Evolutionary conservation across 2,329 filamentous ascomycete species (phyloP).

Genomic region (Cladobotryum protrusum): DNA sequence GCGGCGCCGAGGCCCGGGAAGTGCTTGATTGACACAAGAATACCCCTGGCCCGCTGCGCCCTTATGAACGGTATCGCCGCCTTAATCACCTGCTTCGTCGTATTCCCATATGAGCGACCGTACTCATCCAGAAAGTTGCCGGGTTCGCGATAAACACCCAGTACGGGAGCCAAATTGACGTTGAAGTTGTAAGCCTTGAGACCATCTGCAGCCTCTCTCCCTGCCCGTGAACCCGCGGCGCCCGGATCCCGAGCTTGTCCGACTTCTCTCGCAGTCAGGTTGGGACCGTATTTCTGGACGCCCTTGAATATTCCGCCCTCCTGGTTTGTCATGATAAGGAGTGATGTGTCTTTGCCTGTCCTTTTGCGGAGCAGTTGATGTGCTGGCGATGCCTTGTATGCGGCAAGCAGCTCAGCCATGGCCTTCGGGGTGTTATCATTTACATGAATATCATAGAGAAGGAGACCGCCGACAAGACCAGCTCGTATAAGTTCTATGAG

Average conservation of each 20-base stretch:
- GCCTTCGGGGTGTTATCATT: slow-evolving; percentile 10
- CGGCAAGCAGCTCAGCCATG: slow-evolving; percentile 6
- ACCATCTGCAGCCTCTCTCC: slow-evolving; percentile 3
- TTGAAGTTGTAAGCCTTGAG: slow-evolving; percentile 7
- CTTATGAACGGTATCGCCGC: slow-evolving; percentile 13
- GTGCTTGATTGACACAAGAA: slow-evolving; percentile 11
- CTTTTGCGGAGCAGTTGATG: slow-evolving; percentile 2
- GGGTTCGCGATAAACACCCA: slow-evolving; percentile 10
- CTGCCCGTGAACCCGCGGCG: slow-evolving; percentile 5
- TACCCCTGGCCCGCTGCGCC: slow-evolving; percentile 7
- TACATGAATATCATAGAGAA: slow-evolving; percentile 12
- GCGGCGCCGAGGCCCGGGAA: slow-evolving; percentile 13
- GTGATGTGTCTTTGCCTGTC: slow-evolving; percentile 5
- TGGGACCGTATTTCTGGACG: slow-evolving; percentile 5
- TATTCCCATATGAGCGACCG: slow-evolving; percentile 11
- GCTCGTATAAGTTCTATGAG: slow-evolving; percentile 9
- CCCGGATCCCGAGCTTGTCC: slow-evolving; percentile 3
- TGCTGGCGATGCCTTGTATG: slow-evolving; percentile 10
- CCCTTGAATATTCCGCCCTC: slow-evolving; percentile 12
- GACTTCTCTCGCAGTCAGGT: slow-evolving; percentile 5
- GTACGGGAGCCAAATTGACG: slow-evolving; percentile 10
- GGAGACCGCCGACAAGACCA: slow-evolving; percentile 11
- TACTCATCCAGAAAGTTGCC: slow-evolving; percentile 5
- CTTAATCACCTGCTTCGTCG: slow-evolving; percentile 2
- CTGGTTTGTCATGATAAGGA: slow-evolving; percentile 12